Conservation (phyloP, 2,329 filamentous ascomycete species). For the Fusarium nisikadoi region DNA sequence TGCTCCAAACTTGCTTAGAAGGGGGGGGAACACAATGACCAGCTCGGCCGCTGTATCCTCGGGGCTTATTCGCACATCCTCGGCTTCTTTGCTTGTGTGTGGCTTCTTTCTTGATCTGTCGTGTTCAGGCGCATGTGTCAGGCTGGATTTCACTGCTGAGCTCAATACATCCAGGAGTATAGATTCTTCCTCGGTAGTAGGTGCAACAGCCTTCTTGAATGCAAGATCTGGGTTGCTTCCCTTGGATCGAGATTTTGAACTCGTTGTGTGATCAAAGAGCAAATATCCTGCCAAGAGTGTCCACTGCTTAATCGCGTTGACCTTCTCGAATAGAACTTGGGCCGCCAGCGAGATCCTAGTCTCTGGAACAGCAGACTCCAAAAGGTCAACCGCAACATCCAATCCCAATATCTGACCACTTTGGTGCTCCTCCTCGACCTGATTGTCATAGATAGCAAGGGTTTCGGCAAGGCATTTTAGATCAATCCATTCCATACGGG, state of each 20-base stretch:
- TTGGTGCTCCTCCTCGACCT: conserved; percentile 69
- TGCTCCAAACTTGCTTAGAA: conserved; percentile 95
- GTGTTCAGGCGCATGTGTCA: conserved; percentile 74
- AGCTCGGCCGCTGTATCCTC: conserved; percentile 83
- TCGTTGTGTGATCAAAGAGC: conserved; percentile 86
- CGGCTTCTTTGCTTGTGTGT: conserved; percentile 73
- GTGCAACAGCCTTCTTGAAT: conserved; percentile 78
- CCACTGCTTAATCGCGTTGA: conserved; percentile 86
- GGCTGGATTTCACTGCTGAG: conserved; percentile 78
- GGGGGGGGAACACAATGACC: conserved; percentile 80
- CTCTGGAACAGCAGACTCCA: conserved; percentile 75
- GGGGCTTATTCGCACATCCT: conserved; percentile 48
- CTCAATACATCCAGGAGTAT: conserved; percentile 89
- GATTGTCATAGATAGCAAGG: conserved; percentile 81
- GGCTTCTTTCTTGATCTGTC: conserved; percentile 68
- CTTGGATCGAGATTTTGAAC: conserved; percentile 62
- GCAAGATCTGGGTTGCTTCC: conserved; percentile 65
- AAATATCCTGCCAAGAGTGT: conserved; percentile 89
- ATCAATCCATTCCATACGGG: conserved; percentile 86
- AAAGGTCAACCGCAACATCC: conserved; percentile 63
- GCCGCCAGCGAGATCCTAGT: conserved; percentile 88
- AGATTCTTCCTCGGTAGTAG: conserved; percentile 80
- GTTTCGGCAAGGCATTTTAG: conserved; percentile 91
- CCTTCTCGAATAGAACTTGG: conserved; percentile 84
- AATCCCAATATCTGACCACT: conserved; percentile 57